Conservation (phyloP, 768 basidiomycete species). For the Lactarius deliciosus region DNA sequence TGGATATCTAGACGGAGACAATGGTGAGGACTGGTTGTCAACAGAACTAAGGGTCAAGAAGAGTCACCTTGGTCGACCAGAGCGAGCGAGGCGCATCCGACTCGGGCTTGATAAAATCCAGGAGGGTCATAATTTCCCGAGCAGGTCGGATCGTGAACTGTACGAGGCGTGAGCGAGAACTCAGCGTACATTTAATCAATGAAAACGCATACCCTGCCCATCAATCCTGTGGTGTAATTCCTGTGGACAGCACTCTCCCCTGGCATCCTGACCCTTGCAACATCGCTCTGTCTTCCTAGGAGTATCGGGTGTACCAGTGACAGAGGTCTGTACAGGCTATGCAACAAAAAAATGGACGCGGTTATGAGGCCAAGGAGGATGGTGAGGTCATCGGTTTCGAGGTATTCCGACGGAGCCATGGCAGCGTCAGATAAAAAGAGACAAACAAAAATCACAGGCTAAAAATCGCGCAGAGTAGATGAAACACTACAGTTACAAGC, state of each 20-base stretch:
- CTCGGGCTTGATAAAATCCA: constrained; percentile 67
- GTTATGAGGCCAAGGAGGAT: constrained; percentile 73
- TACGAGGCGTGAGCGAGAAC: constrained; percentile 6
- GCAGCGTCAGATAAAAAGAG: not conserved
- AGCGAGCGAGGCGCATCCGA: constrained; percentile 67
- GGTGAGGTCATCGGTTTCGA: constrained; percentile 78
- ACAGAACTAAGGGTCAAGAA: not conserved
- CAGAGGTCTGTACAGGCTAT: constrained; percentile 77
- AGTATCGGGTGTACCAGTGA: constrained; percentile 92
- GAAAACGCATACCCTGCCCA: constrained; percentile 63
- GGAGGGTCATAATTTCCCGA: constrained; percentile 66
- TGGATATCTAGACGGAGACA: constrained; percentile 59
- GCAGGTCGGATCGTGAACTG: constrained; percentile 74
- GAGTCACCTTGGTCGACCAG: constrained; percentile 70
- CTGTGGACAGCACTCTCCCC: constrained; percentile 86
- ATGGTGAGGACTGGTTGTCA: not conserved
- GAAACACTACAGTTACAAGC: constrained; percentile 8
- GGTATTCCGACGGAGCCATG: constrained; percentile 52
- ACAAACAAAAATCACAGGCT: not conserved
- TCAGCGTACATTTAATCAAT: constrained; percentile 13
- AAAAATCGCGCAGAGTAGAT: not conserved
- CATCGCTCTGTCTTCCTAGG: constrained; percentile 89
- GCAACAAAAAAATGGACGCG: constrained; percentile 72
- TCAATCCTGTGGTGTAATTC: constrained; percentile 83
- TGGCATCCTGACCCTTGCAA: constrained; percentile 74